Evolutionary conservation across 2,329 filamentous ascomycete species (phyloP), one percentile per base, ranked within the genome.

Genomic region (Pseudopithomyces maydicus): DNA sequence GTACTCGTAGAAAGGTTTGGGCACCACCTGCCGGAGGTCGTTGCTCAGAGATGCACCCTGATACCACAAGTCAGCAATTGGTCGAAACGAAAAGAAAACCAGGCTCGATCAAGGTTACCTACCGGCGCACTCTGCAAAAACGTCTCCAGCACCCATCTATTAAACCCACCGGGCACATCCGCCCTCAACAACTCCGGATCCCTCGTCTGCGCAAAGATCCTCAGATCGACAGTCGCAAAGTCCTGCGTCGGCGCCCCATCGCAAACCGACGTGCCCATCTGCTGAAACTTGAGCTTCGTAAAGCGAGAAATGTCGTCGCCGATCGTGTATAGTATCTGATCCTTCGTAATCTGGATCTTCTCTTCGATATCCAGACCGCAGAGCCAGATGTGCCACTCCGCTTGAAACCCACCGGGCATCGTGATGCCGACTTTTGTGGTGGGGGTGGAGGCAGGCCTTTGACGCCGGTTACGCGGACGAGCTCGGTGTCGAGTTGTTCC

Each of bases 401-500:
- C 62, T 41, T 71, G 43, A 77, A 80, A 53, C 1, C 66, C 61
- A 12, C 64, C 65, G 14, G 61, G 62, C 12, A 63, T 64, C 1
- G 69, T 48, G 3, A 48, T 48, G 15, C 46, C 46, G 10, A 48
- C 46, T 38, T 48, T 48, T 19, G 46, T 48, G 2, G 46, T 48
- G 14, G 46, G 46, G 46, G 46, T 20, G 46, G 46, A 11, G 46
- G 46, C 11, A 73, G 62, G 1, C 74, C 77, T 74, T 78, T 45
- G 69, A 75, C 32, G 81, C 59, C 15, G 73, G 62, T 58, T 11
- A 63, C 62, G 11, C 58, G 61, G 2, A 69, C 82, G 4, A 79
- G 73, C 59, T 85, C 80, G 35, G 74, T 70, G 1, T 77, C 78
- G 2, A 82, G 55, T 52, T 86, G 79, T 46, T 63, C 58, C 58